These are phyloP conservation scores for Elsinoe ampelina DNA, from an alignment of 2,329 filamentous ascomycete species.

Conservation along the genomic window DNA sequence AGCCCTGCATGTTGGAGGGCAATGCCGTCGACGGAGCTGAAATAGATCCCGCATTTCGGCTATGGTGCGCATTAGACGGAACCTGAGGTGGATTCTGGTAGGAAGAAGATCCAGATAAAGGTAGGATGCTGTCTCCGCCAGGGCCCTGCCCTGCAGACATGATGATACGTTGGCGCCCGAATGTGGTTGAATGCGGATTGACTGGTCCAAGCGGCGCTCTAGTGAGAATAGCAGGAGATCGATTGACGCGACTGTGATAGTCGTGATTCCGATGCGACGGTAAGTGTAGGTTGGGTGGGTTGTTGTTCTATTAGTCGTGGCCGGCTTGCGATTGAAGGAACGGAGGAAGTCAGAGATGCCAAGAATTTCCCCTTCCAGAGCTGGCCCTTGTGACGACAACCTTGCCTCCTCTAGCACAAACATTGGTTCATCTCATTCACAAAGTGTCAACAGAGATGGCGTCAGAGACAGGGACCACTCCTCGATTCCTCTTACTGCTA, in stretches of 20 bases:
- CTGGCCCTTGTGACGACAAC: neutral
- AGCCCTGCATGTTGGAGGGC: conserved; percentile 38
- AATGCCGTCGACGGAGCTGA: conserved; percentile 12
- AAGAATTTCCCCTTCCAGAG: conserved; percentile 10
- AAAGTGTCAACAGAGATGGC: neutral
- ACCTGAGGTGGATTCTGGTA: neutral
- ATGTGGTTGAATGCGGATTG: neutral
- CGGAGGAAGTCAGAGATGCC: conserved; percentile 6
- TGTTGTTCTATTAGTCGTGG: neutral
- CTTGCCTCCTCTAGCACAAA: neutral
- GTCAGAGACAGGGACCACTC: conserved; percentile 16
- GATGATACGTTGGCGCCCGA: conserved; percentile 13
- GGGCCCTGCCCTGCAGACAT: conserved; percentile 12
- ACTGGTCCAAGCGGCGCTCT: no score
- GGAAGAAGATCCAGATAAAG: neutral
- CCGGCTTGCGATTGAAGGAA: neutral
- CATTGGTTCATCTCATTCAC: neutral
- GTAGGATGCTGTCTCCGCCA: conserved; percentile 10
- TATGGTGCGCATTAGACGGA: neutral
- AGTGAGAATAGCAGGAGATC: no score
- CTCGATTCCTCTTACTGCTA: conserved; percentile 34
- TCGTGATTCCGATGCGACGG: no score
- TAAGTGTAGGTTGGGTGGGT: neutral
- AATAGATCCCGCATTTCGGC: conserved; percentile 3
- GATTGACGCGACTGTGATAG: no score